Conservation (phyloP, 2,329 filamentous ascomycete genomes). For the Tympanopsis confertula region DNA sequence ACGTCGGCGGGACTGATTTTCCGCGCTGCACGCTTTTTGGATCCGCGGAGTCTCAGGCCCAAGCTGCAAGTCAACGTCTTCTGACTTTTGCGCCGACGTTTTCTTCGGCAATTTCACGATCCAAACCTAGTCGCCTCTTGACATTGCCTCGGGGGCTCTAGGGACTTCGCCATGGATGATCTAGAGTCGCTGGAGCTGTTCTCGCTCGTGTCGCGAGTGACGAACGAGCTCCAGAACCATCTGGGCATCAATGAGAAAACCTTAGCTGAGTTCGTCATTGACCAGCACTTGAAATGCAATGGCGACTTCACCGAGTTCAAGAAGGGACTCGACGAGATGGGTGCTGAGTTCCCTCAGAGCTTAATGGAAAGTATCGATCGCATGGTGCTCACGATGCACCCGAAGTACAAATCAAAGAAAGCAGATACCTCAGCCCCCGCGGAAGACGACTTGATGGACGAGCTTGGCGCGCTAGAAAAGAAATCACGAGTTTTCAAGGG, state of each 20-base stretch:
- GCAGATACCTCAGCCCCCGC: slow-evolving; percentile 17
- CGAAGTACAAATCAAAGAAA: slow-evolving; percentile 41
- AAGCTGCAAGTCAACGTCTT: too few relatives aligned
- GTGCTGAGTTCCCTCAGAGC: slow-evolving; percentile 73
- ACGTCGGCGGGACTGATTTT: too few relatives aligned
- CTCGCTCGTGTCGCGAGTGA: slow-evolving; percentile 88
- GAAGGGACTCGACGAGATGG: slow-evolving; percentile 61
- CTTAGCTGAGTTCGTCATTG: slow-evolving; percentile 90
- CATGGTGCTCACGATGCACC: slow-evolving; percentile 79
- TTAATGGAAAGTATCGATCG: slow-evolving; percentile 86
- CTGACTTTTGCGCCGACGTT: too few relatives aligned
- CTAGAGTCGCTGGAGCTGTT: slow-evolving; percentile 83
- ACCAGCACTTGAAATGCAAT: slow-evolving; percentile 68
- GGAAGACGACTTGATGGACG: slow-evolving; percentile 26
- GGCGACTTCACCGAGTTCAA: slow-evolving; percentile 60
- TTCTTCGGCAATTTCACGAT: too few relatives aligned
- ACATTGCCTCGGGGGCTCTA: too few relatives aligned
- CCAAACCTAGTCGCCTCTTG: too few relatives aligned
- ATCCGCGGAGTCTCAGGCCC: too few relatives aligned
- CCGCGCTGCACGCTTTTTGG: too few relatives aligned
- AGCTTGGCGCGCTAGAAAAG: slow-evolving; percentile 41
- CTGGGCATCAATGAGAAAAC: slow-evolving; percentile 86
- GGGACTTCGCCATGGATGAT: slow-evolving; percentile 76
- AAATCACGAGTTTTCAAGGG: slow-evolving; percentile 87
- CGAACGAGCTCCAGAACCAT: slow-evolving; percentile 88